Evolutionary conservation across 768 basidiomycete species (phyloP), one percentile per base, ranked within the genome.

Genomic region (Lactifluus echinatus): DNA sequence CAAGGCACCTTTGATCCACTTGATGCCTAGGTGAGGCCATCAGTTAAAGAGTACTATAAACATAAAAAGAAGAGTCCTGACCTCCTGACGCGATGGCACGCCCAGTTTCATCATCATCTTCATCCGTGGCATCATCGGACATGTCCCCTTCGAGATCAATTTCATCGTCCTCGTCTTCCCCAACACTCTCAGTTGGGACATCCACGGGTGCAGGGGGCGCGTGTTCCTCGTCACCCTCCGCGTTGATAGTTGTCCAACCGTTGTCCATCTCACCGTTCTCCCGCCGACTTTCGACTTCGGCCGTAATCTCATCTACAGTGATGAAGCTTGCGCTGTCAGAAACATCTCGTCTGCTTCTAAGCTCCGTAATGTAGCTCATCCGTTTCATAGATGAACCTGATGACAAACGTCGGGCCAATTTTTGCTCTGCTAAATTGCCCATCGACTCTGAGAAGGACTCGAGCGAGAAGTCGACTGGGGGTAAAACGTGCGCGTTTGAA

Each of bases 271-370:
- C 72, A 64, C 74, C 77, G 64, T 79, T 83, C 52, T 77, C 80
- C 56, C 80, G 73, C 36, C 81, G 75, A 65, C 83, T 90, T 68
- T 88, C 95, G 8, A 99, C 89, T 66, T 95, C 89, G 10, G 92
- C 93, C 0, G 96, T 97, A 65, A 99, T 96, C 72, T 99, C 93
- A 66, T 99, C 95, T 23, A 99, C 90, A 0, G 95, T 99, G 71
- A 97, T 79, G 65, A 97, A 72, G 63, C 89, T 93, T 4, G 90
- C 91, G 8, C 92, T 91, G 66, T 95, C 93, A 0, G 88, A 89
- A 37, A 80, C 76, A 65, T 96, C 92, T 21, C 88, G 83, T 68
- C 84, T 89, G 69, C 82, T 88, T 58, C 89, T 76, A 55, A 91
- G 69, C 66, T 92, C 89, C 1, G 85, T 87, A 74, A 89, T 85